Conservation (phyloP, 805 yeast genomes). For the Phaffomyces opuntiae region DNA sequence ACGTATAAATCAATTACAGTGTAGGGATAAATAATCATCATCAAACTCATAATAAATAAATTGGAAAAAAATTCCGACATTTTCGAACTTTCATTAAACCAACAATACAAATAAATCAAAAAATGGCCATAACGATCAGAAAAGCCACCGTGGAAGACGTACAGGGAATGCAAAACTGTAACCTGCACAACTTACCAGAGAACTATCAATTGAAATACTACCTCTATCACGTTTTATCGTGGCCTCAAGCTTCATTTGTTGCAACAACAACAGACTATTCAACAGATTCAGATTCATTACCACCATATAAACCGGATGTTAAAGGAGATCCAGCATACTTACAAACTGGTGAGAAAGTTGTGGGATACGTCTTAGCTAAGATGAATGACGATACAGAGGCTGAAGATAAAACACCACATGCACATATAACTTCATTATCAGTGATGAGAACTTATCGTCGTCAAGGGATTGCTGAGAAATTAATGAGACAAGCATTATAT, state of each 20-base stretch:
- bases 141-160: conserved; percentile 81
- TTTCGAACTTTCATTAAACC: neutral
- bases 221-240: conserved; percentile 85
- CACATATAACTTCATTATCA: conserved; percentile 89
- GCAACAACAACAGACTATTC: conserved; percentile 68
- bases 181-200: conserved; percentile 87
- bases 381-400: conserved; percentile 92
- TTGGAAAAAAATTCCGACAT: neutral
- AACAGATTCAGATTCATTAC: neutral
- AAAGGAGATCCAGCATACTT: conserved; percentile 63
- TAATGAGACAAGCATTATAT: conserved; percentile 78
- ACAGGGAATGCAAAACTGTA: conserved; percentile 94
- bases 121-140: conserved; percentile 78
- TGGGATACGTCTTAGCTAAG: conserved; percentile 94
- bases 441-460: conserved; percentile 95
- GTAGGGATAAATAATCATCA: too few relatives aligned
- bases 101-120: conserved; percentile 16
- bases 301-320: conserved; percentile 11
- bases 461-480: conserved; percentile 88
- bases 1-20: too few relatives aligned
- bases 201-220: conserved; percentile 90
- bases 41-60: too few relatives aligned
- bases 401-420: conserved; percentile 66
- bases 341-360: conserved; percentile 66
- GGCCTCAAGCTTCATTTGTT: conserved; percentile 98